Evolutionary conservation across 169 alveolate genomes (phyloP).

Genomic region (Hammondia hammondi): DNA sequence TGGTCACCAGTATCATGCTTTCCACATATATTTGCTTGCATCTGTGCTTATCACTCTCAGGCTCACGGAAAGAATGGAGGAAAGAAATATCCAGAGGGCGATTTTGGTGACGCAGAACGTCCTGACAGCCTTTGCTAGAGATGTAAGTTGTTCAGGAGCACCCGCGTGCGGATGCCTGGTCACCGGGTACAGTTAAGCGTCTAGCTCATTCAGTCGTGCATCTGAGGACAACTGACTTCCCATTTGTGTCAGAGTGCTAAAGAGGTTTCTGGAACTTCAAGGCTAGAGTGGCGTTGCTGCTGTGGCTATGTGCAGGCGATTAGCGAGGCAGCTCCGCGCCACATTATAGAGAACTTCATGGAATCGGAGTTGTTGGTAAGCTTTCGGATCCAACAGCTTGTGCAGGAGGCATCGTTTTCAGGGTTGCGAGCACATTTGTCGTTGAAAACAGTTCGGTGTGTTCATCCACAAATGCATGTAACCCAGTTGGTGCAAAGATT

Average conservation of each 20-base stretch:
- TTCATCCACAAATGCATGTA: too few relatives aligned
- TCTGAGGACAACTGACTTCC: too few relatives aligned
- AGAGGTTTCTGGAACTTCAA: constrained; percentile 17
- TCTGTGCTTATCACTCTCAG: constrained; percentile 63
- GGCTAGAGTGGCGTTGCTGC: background rate
- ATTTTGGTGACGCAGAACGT: constrained; percentile 91
- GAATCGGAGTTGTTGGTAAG: constrained; percentile 90
- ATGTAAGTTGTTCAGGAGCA: constrained; percentile 72
- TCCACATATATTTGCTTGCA: too few relatives aligned
- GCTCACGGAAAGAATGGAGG: constrained; percentile 92
- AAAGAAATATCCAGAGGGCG: constrained; percentile 90
- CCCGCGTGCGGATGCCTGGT: background rate
- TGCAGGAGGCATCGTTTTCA: too few relatives aligned
- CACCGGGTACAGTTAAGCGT: too few relatives aligned
- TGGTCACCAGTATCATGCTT: too few relatives aligned
- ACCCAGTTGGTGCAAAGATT: too few relatives aligned
- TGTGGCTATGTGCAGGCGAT: constrained; percentile 81
- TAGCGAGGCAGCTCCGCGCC: constrained; percentile 91
- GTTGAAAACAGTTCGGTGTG: too few relatives aligned
- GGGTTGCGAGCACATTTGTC: too few relatives aligned
- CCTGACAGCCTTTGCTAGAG: constrained; percentile 92
- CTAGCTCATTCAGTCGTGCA: too few relatives aligned
- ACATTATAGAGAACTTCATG: constrained; percentile 89
- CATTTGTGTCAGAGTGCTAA: too few relatives aligned
- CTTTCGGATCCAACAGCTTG: too few relatives aligned